Conservation (phyloP, 805 yeast genomes). For the Helenozyma rhizophorensis region DNA sequence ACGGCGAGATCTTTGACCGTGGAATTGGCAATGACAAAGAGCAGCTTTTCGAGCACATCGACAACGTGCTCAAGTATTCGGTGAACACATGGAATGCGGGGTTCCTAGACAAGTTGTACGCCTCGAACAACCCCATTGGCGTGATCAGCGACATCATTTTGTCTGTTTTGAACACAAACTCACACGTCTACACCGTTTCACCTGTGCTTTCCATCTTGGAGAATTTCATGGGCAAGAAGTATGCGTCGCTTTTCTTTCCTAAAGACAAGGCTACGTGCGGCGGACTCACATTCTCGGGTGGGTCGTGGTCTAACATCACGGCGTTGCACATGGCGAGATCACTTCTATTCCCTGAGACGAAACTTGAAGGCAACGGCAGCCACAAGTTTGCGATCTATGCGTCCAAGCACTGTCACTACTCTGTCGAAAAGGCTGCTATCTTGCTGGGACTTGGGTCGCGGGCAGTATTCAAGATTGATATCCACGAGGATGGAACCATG, state of each 20-base stretch:
- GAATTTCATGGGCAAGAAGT: slow-evolving; percentile 59
- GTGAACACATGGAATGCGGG: slow-evolving; percentile 88
- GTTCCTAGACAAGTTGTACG: slow-evolving; percentile 77
- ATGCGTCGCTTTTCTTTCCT: slow-evolving; percentile 59
- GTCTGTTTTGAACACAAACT: slow-evolving; percentile 71
- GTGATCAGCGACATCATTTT: slow-evolving; percentile 66
- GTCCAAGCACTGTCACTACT: slow-evolving; percentile 70
- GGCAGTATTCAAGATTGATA: slow-evolving; percentile 59
- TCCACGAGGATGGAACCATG: slow-evolving; percentile 55
- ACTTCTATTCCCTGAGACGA: slow-evolving; percentile 63
- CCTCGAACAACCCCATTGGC: slow-evolving; percentile 83
- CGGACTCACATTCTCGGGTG: slow-evolving; percentile 83
- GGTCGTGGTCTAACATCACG: slow-evolving; percentile 82
- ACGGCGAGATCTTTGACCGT: slow-evolving; percentile 23
- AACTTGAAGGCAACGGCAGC: slow-evolving; percentile 48
- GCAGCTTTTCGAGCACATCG: slow-evolving; percentile 45
- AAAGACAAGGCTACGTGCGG: slow-evolving; percentile 51
- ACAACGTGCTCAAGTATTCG: slow-evolving; percentile 57
- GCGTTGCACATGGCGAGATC: slow-evolving; percentile 75
- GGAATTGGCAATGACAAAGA: slow-evolving; percentile 35
- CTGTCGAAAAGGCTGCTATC: slow-evolving; percentile 78
- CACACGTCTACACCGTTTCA: slow-evolving; percentile 81
- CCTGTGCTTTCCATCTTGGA: slow-evolving; percentile 77
- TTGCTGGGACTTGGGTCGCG: slow-evolving; percentile 65
- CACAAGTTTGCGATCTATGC: slow-evolving; percentile 66